Base-by-base conservation (phyloP, 2,329 filamentous ascomycete species). In the Plectosphaerella sp. region DNA sequence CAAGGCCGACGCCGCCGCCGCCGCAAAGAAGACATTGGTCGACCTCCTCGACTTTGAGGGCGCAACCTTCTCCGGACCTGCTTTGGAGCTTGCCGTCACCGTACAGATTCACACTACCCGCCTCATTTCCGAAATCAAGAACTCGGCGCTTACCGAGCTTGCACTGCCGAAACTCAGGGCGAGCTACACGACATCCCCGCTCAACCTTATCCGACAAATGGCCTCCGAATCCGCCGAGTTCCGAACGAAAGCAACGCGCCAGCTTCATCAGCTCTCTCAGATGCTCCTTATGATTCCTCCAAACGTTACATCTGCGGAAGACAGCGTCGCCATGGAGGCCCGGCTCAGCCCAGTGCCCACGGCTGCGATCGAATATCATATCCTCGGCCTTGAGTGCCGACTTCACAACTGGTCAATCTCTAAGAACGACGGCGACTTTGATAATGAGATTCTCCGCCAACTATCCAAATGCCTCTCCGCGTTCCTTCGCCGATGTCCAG, bases 201-300 rank as follows among this genome's bases (percentile, higher is more conserved):
- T 78, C 8, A 79, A 74, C 11, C 68, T 89, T 2, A 70, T 90
- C 1, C 61, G 77, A 8, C 66, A 71, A 8, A 72, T 76, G 6
- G 73, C 74, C 0, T 69, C 72, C 50, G 64, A 67, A 46, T 66
- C 67, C 51, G 62, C 71, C 3, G 70, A 77, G 15, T 75, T 79
- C n/a, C 64, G 72, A 11, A 69, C 72, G 8, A 91, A 88, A 62
- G 73, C 77, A 16, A 75, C 81, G 10, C 82, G 82, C 3, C 86
- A 90, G 56, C 70, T 92, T 16, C 86, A 90, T 48, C 77, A 75
- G 0, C 63, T 91, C 2, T 83, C 86, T 0, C 84, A 88, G 58
- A 75, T 76, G 3, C 70, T 91, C 0, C 70, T 91, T 1, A 79
- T 83, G 1, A 68, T 91, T 1, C 80, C 84, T 25, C 87, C 88